A percentile compares a stretch with the other conserved stretches of the same genome.
Evolutionary conservation across 768 basidiomycete genomes (phyloP).

Genomic region (Amanita pseudoporphyria): DNA sequence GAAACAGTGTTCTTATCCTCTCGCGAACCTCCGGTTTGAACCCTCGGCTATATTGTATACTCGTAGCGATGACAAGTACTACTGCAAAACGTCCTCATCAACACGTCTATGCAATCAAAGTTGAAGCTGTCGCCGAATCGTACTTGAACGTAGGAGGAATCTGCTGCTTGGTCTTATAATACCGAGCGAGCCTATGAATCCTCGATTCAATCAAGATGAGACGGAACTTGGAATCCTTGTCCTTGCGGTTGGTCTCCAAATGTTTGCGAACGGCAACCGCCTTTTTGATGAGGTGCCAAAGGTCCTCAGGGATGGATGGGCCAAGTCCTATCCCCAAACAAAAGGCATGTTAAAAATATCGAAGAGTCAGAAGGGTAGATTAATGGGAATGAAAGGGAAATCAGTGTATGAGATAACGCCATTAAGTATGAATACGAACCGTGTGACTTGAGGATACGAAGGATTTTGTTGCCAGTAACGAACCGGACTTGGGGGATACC

Average conservation of each 20-base stretch:
- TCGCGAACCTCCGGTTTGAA: no score
- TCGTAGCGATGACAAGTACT: not conserved
- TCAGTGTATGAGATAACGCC: constrained; percentile 19
- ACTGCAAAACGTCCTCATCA: not conserved
- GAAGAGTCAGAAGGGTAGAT: constrained; percentile 9
- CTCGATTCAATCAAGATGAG: constrained; percentile 98
- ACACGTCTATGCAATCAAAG: constrained; percentile 60
- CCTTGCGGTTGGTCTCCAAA: constrained; percentile 95
- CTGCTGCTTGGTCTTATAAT: constrained; percentile 99
- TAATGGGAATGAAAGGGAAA: constrained; percentile 10
- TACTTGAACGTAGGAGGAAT: constrained; percentile 98
- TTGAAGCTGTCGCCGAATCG: constrained; percentile 91
- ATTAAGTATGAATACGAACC: constrained; percentile 40
- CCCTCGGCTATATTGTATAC: no score
- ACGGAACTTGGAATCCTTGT: constrained; percentile 95
- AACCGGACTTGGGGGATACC: constrained; percentile 98
- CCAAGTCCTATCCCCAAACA: constrained; percentile 79
- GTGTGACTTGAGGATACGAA: constrained; percentile 92
- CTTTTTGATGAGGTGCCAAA: constrained; percentile 99
- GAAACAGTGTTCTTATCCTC: no score
- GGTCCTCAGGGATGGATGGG: constrained; percentile 97
- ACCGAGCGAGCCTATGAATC: constrained; percentile 94
- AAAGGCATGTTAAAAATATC: constrained; percentile 28
- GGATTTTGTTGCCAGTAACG: constrained; percentile 99
- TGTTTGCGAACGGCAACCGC: constrained; percentile 99